These are phyloP conservation scores for Ogataea philodendri DNA, from an alignment of 805 yeast species.

Conservation along the genomic window DNA sequence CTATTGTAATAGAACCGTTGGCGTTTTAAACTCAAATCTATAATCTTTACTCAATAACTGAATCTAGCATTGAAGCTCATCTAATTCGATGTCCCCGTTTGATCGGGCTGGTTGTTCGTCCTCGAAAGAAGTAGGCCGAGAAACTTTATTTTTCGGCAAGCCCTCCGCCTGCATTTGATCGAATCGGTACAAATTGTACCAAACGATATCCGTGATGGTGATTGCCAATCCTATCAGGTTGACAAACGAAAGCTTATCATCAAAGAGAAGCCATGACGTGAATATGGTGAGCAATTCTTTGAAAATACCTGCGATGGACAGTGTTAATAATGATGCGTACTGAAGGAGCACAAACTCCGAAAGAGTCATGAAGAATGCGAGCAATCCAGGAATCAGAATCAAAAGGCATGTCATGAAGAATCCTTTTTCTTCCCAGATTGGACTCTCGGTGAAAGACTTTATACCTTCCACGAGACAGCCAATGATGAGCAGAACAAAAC, in stretches of 20 bases:
- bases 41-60: too few relatives aligned
- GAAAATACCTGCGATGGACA: slow-evolving; percentile 88
- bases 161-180: slow-evolving; percentile 25
- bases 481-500: slow-evolving; percentile 52
- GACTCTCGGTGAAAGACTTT: slow-evolving; percentile 45
- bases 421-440: slow-evolving; percentile 67
- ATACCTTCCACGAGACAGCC: slow-evolving; percentile 75
- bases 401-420: slow-evolving; percentile 51
- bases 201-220: slow-evolving; percentile 73
- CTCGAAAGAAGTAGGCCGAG: slow-evolving; percentile 13
- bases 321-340: slow-evolving; percentile 78
- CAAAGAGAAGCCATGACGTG: slow-evolving; percentile 66
- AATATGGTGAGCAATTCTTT: slow-evolving; percentile 85
- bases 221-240: slow-evolving; percentile 73
- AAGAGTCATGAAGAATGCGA: slow-evolving; percentile 87
- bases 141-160: slow-evolving; percentile 10
- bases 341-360: slow-evolving; percentile 82
- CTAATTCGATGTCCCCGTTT: slow-evolving; percentile 19
- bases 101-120: slow-evolving; percentile 1
- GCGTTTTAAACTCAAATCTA: too few relatives aligned
- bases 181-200: slow-evolving; percentile 74
- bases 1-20: too few relatives aligned
- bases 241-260: slow-evolving; percentile 63
- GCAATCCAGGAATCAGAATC: slow-evolving; percentile 74
- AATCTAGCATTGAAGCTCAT: slow-evolving; percentile 9